Base-by-base conservation (phyloP, 257 asterid species). In the Orobanche coerulescens region DNA sequence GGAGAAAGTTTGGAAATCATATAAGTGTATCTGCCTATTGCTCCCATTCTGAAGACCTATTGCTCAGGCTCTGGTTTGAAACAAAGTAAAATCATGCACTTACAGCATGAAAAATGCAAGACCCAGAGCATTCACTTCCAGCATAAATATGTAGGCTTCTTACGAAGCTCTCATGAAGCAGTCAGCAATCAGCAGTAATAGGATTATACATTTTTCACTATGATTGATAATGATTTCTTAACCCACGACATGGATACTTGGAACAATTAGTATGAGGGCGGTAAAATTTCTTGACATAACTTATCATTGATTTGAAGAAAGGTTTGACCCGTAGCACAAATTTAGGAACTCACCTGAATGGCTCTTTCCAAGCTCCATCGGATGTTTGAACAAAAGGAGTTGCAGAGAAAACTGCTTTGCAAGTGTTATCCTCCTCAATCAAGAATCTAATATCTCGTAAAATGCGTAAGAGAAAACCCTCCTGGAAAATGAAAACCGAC, bases 321-420 rank as follows among this genome's bases (percentile, higher is more conserved):
- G 12, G 6, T 12, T 47, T 11, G 19, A 48, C 28, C 58, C 55
- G 46, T 46, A 49, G 62, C 37, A 40, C 16, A 23, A 36, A 62
- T 57, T n/a, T 39, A 30, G 71, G 68, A 51, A 78, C 73, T 26
- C 37, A 87, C 96, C 96, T 91, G 81, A 52, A 77, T 62, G 97
- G 95, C 76, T 87, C 94, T 71, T 72, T 83, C 98, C 95, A 91
- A 42, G 86, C 62, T 71, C 96, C 94, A 67, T 82, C 84, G 31
- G 75, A 63, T 14, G 94, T 78, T 76, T 78, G 82, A 68, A 91
- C 96, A 75, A 91, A 91, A 52, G 95, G 79, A 60, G 67, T 73
- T 36, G 58, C 39, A 68, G 94, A 83, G 72, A 88, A 73, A 62
- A 74, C 82, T 52, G 71, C 76, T 82, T 62, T 76, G 71, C 85